These are phyloP conservation scores for Tricladium varicosporioides DNA, from an alignment of 2,329 filamentous ascomycete genomes.

Conservation along the genomic window DNA sequence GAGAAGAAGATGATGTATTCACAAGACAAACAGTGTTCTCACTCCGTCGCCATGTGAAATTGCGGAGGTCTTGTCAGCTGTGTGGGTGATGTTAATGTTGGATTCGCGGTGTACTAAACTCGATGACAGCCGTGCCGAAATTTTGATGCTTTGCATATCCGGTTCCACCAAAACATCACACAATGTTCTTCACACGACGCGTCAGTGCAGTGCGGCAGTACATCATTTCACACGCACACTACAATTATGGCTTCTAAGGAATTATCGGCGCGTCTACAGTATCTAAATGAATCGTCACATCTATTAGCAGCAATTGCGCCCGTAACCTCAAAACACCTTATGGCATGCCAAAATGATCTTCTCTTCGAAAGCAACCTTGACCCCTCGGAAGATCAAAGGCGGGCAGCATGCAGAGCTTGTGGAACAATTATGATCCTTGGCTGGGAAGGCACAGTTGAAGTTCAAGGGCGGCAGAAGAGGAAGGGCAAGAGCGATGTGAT, in stretches of 20 bases:
- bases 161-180: neutral
- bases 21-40: neutral
- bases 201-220: neutral
- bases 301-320: slow-evolving; percentile 52
- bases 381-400: slow-evolving; percentile 47
- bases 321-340: slow-evolving; percentile 57
- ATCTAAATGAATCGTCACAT: slow-evolving; percentile 58
- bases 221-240: neutral
- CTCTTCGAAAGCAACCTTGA: slow-evolving; percentile 46
- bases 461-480: neutral
- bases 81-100: too few species aligned
- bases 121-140: neutral
- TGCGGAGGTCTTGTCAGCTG: too few species aligned
- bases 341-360: slow-evolving; percentile 51
- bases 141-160: slow-evolving; percentile 3
- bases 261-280: slow-evolving; percentile 33
- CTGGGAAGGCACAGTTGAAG: slow-evolving; percentile 22
- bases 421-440: slow-evolving; percentile 59
- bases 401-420: slow-evolving; percentile 57
- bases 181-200: slow-evolving; percentile 10
- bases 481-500: slow-evolving; percentile 1
- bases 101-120: too few species aligned
- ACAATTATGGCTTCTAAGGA: slow-evolving; percentile 25
- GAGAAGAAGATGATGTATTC: neutral
- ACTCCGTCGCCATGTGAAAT: neutral